Evolutionary conservation across 257 asterid genomes (phyloP), one percentile per base, ranked within the genome.

Genomic region (Solanum gracilifrons): DNA sequence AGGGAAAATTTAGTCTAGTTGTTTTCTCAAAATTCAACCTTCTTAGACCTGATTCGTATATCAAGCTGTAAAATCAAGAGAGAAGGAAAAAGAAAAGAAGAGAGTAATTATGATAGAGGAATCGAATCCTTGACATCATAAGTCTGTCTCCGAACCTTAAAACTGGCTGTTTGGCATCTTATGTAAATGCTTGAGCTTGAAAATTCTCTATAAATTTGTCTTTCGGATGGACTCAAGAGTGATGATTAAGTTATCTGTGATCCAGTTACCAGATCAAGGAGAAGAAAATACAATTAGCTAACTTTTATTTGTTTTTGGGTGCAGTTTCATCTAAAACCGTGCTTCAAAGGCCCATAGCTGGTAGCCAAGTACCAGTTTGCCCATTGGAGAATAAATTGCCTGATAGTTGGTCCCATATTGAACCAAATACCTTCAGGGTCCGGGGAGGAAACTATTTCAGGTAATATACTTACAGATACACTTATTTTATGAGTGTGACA

Each of bases 341-440:
- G 73, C 88, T 97, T 75, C 96, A 88, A 77, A 93, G 96, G 87
- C 99, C 99, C 35, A 85, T 92, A 79, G 98, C 99, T 43, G 99
- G 99, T 87, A 90, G 98, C 48, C 99, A 97, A 90, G 96, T 96
- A 76, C 98, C 99, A 3, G 94, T 91, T 72, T 93, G 96, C 79
- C 99, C 94, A 16, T 76, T 93, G 90, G 99, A 94, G 86, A 96
- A 97, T 93, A 93, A 93, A 90, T 91, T 95, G 82, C 93, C 97
- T 0, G 95, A 95, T 87, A 96, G 94, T 92, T 97, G 99, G 99
- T 96, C 99, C 27, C 94, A 88, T 5, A 90, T 95, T 80, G 98
- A 95, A 88, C 97, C 99, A 2, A 93, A 96, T 87, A 92, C 94
- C 80, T 96, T 95, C 88, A 93, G 92, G 90, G 92, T 96, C 77